phyloP scores from a whole-genome alignment of 495 filamentous ascomycete genomes.

The Xylaria castorea region DNA sequence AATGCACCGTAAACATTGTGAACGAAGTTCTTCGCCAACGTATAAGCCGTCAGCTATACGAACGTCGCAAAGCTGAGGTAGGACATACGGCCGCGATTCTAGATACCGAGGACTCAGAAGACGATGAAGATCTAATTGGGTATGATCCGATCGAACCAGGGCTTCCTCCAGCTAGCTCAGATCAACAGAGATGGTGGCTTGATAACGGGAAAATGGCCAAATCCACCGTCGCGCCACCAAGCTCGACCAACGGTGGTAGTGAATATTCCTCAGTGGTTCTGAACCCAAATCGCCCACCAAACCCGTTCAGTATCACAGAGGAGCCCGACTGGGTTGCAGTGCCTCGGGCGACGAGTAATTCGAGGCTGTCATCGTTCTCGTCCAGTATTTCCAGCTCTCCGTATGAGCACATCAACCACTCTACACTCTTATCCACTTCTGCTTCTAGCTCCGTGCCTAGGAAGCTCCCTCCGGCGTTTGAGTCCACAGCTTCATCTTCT shows the following conservation, averaged over 20 bases:
- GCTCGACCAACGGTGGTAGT: constrained; percentile 46
- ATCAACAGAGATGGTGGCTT: constrained; percentile 93
- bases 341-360: constrained; percentile 47
- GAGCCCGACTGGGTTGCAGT: constrained; percentile 82
- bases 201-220: constrained; percentile 81
- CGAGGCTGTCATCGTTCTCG: constrained; percentile 52
- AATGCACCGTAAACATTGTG: constrained; percentile 79
- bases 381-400: constrained; percentile 52
- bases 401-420: constrained; percentile 56
- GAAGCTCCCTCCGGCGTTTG: constrained; percentile 61
- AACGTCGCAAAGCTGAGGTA: constrained; percentile 66
- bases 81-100: constrained; percentile 53
- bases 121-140: constrained; percentile 74
- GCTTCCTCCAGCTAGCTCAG: constrained; percentile 88
- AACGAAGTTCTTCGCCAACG: constrained; percentile 74
- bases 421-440: constrained; percentile 49
- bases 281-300: constrained; percentile 76
- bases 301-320: constrained; percentile 75
- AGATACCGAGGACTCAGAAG: constrained; percentile 62
- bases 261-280: constrained; percentile 56
- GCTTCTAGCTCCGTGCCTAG: constrained; percentile 50
- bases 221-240: constrained; percentile 71
- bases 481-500: constrained; percentile 52
- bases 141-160: constrained; percentile 79
- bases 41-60: constrained; percentile 75